Percentiles rank a stretch among this genome's conserved stretches.
phyloP scores from a whole-genome alignment of 2,329 filamentous ascomycete species.

The Verticillium nonalfalfae region DNA sequence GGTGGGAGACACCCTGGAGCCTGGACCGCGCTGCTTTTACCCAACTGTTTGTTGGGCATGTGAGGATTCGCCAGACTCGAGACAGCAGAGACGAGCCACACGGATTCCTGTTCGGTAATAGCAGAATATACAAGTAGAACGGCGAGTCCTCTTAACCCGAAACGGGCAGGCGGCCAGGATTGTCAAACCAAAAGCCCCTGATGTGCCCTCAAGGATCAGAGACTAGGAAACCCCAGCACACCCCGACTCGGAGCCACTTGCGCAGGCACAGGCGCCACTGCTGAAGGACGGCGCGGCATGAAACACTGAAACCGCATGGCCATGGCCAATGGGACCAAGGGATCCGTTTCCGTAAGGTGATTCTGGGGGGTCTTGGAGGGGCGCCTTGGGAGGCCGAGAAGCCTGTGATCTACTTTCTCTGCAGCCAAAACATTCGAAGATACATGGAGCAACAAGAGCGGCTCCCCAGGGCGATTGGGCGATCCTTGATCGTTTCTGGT shows the following conservation, averaged over 20 bases:
- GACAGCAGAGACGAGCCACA: not conserved
- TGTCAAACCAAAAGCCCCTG: not conserved
- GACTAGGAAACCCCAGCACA: not conserved
- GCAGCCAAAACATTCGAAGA: not conserved
- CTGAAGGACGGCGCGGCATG: slow-evolving; percentile 7
- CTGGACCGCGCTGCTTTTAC: not conserved
- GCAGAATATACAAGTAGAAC: not conserved
- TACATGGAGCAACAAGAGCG: not conserved
- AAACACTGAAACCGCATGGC: slow-evolving; percentile 13
- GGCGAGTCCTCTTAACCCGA: not conserved
- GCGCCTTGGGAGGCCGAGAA: not conserved
- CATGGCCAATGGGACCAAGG: slow-evolving; percentile 1
- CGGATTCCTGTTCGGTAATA: not conserved
- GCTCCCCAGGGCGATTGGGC: not conserved
- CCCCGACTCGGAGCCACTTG: slow-evolving; percentile 4
- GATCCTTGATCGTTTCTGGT: not conserved
- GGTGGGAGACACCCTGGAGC: not conserved
- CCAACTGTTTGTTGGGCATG: not conserved
- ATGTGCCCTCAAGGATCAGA: not conserved
- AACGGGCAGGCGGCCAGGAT: not conserved
- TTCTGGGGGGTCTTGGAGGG: not conserved
- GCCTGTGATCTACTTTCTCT: not conserved
- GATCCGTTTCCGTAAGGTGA: not conserved
- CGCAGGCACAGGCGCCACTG: slow-evolving; percentile 12
- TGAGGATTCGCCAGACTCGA: not conserved